Evolutionary conservation across 192 early-diverging fungal genomes (phyloP), one percentile per base, ranked within the genome.

Genomic region (Backusella tuberculispora): DNA sequence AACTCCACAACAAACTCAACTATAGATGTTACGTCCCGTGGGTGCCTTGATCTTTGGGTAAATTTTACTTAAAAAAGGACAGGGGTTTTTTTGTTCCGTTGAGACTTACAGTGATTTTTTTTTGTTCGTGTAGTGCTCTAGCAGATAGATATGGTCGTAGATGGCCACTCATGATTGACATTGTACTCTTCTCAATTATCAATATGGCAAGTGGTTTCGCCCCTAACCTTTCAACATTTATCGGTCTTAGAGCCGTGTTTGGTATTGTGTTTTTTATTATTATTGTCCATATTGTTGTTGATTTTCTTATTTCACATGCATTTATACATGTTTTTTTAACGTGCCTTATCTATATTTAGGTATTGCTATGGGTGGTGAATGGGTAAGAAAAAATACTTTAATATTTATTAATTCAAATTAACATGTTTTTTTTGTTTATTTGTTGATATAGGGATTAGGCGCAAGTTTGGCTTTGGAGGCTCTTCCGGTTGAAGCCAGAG

Each of bases 381-480:
- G 76, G 76, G 75, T 76, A 76, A 69, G 24, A 38, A 40, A 29
- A 60, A 26, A 24, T 14, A 46, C 0, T 10, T 9, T 60, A 12
- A 10, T 45, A 26, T 44, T 15, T 12, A 17, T 69, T 46, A 9
- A 21, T 46, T 65, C 34, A 56, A 9, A 26, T 7, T 60, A 60
- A 60, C 12, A 10, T n/a, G n/a, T 12, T 26, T 26, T n/a, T 12
- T 60, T 24, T 60, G 26, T 26, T 60, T 43, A 9, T 43, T 43
- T 43, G 4, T 43, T 5, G 26, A 60, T 12, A 9, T 90, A 92
- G 92, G 93, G 92, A 9, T 85, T 94, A 19, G 88, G 90, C 9
- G 88, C 89, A 50, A 84, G 88, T 76, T 78, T 94, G 69, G 90
- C 93, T 3, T 86, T 94, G 87, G 93, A 94, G 82, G 76, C 82